phyloP scores from a whole-genome alignment of 139 green algal species.

The Pleodorina starrii region DNA sequence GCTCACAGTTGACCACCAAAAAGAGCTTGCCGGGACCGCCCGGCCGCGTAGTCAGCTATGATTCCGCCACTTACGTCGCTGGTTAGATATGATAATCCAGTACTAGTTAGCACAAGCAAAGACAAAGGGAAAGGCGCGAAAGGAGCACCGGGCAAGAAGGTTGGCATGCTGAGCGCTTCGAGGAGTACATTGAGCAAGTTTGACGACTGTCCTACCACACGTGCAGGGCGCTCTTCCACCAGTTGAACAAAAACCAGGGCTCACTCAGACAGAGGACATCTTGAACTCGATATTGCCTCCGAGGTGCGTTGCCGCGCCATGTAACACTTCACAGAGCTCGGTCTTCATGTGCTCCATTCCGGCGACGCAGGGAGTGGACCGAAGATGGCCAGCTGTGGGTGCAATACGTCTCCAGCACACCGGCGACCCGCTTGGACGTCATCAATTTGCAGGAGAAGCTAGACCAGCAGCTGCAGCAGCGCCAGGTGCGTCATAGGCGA shows the following conservation, averaged over 20 bases:
- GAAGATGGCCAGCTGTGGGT: constrained; percentile 92
- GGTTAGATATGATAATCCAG: constrained; percentile 87
- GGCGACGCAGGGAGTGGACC: constrained; percentile 82
- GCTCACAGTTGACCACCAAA: neutral
- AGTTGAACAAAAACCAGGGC: constrained; percentile 78
- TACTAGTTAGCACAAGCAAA: constrained; percentile 78
- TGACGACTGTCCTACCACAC: neutral
- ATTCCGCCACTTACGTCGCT: constrained; percentile 75
- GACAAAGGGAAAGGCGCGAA: constrained; percentile 72
- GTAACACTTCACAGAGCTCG: neutral
- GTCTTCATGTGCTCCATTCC: neutral
- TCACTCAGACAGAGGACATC: constrained; percentile 90
- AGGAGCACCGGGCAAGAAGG: constrained; percentile 70
- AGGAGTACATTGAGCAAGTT: neutral
- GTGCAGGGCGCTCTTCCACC: constrained; percentile 71
- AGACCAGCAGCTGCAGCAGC: constrained; percentile 89
- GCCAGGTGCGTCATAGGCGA: constrained; percentile 63
- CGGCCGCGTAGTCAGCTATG: constrained; percentile 57
- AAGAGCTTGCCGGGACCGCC: constrained; percentile 3
- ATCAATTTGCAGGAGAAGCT: constrained; percentile 92
- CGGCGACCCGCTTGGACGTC: constrained; percentile 88
- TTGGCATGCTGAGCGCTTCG: constrained; percentile 34
- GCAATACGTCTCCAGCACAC: constrained; percentile 88
- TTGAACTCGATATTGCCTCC: constrained; percentile 91
- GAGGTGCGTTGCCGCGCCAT: constrained; percentile 63